A percentile compares a stretch with the other conserved stretches of the same genome.
Conservation (phyloP, 768 basidiomycete genomes). For the Leccinum incarnatum region DNA sequence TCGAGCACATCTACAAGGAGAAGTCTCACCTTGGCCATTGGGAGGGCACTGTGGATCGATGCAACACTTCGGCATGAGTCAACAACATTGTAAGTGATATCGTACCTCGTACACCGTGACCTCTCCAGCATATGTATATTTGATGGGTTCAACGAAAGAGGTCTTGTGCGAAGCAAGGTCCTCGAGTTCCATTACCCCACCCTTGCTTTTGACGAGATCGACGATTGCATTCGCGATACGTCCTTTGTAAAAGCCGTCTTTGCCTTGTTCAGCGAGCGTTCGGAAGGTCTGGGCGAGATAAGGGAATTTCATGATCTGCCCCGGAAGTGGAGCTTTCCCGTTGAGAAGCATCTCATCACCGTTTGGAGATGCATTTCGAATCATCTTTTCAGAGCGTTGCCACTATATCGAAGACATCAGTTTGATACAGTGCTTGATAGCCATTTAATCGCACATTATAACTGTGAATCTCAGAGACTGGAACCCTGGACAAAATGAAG, state of each 20-base stretch:
- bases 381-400: constrained; percentile 55
- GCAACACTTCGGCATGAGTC: neutral
- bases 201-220: constrained; percentile 77
- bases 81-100: neutral
- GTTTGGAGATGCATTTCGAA: constrained; percentile 84
- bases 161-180: constrained; percentile 86
- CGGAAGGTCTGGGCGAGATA: constrained; percentile 84
- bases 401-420: constrained; percentile 34
- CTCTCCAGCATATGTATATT: constrained; percentile 80
- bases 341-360: constrained; percentile 83
- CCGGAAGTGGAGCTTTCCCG: constrained; percentile 79
- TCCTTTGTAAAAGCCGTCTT: constrained; percentile 93
- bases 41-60: constrained; percentile 72
- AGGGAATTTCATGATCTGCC: constrained; percentile 79
- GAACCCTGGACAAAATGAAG: constrained; percentile 49
- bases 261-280: constrained; percentile 74
- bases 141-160: constrained; percentile 84
- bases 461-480: constrained; percentile 82
- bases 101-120: constrained; percentile 89
- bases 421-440: neutral
- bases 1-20: neutral
- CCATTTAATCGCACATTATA: constrained; percentile 40
- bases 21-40: constrained; percentile 77
- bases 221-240: constrained; percentile 87
- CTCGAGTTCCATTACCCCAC: constrained; percentile 92